Evolutionary conservation across 192 early-diverging fungal genomes (phyloP), one percentile per base, ranked within the genome.

Genomic region (Entomortierella lignicola): DNA sequence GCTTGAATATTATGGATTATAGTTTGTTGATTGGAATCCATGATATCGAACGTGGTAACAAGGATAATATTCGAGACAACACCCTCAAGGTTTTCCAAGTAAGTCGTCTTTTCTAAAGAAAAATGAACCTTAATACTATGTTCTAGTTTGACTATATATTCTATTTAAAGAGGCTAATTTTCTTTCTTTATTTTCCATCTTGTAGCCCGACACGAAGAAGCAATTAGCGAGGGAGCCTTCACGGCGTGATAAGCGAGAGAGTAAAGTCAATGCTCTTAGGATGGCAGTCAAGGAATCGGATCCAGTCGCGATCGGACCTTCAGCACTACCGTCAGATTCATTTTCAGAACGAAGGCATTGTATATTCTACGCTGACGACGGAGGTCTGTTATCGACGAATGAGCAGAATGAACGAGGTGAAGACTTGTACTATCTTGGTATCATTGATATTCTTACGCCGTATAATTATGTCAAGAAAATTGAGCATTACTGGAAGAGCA

Each of bases 1-100:
- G 87, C 42, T 85, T 93, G 30, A 92, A 95, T 60, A 98, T 99
- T 56, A 99, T 99, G 98, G 98, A 99, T 82, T 99, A 99, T 83
- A 97, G 95, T 62, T 87, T 99, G 58, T 82, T 99, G 21, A 80
- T 99, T 61, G 98, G 98, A 8, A 87, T 96, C 34, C 96, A 98
- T 73, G 94, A 98, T 65, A 84, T 93, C 34, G 84, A 88, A 21
- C 87, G 90, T 31, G 96, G 95, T 34, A 97, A 98, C 82, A 86
- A 84, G 27, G 91, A 95, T 66, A 94, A 94, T 69, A 94, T 97
- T 63, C 92, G 96, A 70, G 95, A 99, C 83, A 90, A 91, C 29
- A 96, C 96, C 13, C 88, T 99, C 34, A 86, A 91, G 25, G 92
- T 95, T 20, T 96, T 97, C 66, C 85, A 84, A 25, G 82, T 83